phyloP scores from a whole-genome alignment of 768 basidiomycete genomes.

The Tricholoma sp. region DNA sequence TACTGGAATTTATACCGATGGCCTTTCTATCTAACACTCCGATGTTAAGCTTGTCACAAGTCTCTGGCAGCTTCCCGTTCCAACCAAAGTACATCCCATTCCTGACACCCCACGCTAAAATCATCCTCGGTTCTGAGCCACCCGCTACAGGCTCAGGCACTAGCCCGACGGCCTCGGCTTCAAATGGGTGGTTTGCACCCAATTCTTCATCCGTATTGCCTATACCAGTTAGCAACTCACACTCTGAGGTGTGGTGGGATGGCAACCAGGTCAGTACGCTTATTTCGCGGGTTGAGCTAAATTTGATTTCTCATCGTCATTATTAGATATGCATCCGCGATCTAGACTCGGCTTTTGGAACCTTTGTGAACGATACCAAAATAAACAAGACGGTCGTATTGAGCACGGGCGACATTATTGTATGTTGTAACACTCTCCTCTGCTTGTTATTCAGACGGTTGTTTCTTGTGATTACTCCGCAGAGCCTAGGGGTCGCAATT shows the following conservation, averaged over 20 bases:
- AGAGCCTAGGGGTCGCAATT: constrained; percentile 38
- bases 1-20: background rate
- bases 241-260: constrained; percentile 44
- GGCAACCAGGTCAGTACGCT: constrained; percentile 31
- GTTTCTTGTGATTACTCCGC: background rate
- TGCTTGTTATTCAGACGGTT: constrained; percentile 8
- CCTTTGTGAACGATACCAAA: constrained; percentile 40
- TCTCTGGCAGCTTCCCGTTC: constrained; percentile 31
- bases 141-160: constrained; percentile 7
- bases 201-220: constrained; percentile 26
- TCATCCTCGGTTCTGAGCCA: constrained; percentile 27
- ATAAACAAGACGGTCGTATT: constrained; percentile 32
- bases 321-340: constrained; percentile 44
- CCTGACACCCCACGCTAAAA: constrained; percentile 16
- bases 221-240: constrained; percentile 35
- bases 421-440: constrained; percentile 18
- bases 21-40: constrained; percentile 17
- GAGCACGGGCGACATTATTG: constrained; percentile 39
- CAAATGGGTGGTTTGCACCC: constrained; percentile 42
- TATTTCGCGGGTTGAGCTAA: background rate
- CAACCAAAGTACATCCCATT: constrained; percentile 32
- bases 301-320: background rate
- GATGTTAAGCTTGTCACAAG: constrained; percentile 28
- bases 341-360: constrained; percentile 41
- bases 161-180: constrained; percentile 18